Evolutionary conservation across 495 filamentous ascomycete species (phyloP).

Genomic region (Trichoderma parareesei): DNA sequence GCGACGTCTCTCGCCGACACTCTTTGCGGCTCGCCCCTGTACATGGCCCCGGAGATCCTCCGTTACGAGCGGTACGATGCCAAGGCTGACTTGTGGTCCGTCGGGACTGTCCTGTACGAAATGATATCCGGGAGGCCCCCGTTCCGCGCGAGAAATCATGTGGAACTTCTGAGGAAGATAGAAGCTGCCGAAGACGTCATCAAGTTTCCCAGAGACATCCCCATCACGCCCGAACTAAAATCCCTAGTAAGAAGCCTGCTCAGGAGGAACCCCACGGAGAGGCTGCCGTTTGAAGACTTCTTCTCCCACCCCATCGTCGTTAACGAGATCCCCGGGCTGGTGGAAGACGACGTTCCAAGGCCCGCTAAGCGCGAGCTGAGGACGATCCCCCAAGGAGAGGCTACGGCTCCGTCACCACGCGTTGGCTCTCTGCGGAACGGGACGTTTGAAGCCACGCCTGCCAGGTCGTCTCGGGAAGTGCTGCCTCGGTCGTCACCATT

Average conservation of each 20-base stretch:
- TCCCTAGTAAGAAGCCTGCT: slow-evolving; percentile 69
- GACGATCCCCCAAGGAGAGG: slow-evolving; percentile 10
- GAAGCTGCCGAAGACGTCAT: slow-evolving; percentile 79
- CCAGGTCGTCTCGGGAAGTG: slow-evolving; percentile 28
- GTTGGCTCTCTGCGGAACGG: slow-evolving; percentile 14
- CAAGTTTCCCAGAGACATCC: slow-evolving; percentile 64
- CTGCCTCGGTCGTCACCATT: slow-evolving; percentile 31
- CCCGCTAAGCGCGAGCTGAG: slow-evolving; percentile 25
- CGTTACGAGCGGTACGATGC: slow-evolving; percentile 96
- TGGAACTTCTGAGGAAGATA: slow-evolving; percentile 86
- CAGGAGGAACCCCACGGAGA: slow-evolving; percentile 75
- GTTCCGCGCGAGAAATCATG: slow-evolving; percentile 87
- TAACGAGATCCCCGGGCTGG: slow-evolving; percentile 72
- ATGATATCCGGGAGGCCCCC: slow-evolving; percentile 89
- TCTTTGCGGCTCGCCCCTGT: slow-evolving; percentile 92
- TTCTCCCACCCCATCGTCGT: slow-evolving; percentile 68
- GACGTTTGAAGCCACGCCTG: slow-evolving; percentile 24
- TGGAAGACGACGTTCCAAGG: slow-evolving; percentile 61
- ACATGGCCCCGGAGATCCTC: slow-evolving; percentile 98
- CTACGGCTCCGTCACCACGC: not conserved
- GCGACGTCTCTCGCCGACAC: slow-evolving; percentile 88
- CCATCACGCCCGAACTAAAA: slow-evolving; percentile 71
- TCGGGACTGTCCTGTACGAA: slow-evolving; percentile 90
- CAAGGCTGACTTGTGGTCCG: slow-evolving; percentile 94
- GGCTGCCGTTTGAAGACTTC: slow-evolving; percentile 75